phyloP scores from a whole-genome alignment of 2,329 filamentous ascomycete genomes.

The Scedosporium boydii region DNA sequence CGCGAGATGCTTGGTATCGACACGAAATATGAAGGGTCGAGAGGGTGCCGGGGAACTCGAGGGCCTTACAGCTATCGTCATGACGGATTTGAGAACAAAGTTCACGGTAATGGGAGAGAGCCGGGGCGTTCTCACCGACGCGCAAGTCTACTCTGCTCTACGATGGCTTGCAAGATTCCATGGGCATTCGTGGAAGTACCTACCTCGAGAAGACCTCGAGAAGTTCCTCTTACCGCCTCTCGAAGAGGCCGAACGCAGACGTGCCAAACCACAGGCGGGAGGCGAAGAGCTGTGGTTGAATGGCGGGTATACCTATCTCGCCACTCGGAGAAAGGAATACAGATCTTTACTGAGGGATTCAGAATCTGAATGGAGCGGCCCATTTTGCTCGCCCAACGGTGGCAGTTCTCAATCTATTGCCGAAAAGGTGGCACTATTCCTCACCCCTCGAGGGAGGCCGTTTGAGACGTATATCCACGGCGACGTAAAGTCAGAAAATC shows the following conservation, averaged over 20 bases:
- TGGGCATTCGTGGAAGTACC: conserved; percentile 35
- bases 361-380: conserved; percentile 44
- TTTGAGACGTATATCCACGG: conserved; percentile 55
- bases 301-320: conserved; percentile 60
- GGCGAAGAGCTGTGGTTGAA: conserved; percentile 45
- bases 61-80: conserved; percentile 41
- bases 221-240: conserved; percentile 43
- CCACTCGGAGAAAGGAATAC: conserved; percentile 51
- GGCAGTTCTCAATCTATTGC: conserved; percentile 28
- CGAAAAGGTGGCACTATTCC: conserved; percentile 40
- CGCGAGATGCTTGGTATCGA: conserved; percentile 40
- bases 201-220: neutral
- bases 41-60: conserved; percentile 21
- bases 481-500: conserved; percentile 61
- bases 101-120: conserved; percentile 51
- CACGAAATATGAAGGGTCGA: conserved; percentile 16
- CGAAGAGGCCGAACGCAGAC: conserved; percentile 33
- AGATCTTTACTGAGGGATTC: conserved; percentile 31
- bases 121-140: conserved; percentile 31
- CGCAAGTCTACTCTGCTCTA: conserved; percentile 43
- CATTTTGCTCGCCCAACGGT: conserved; percentile 30
- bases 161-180: conserved; percentile 58
- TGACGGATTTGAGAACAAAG: conserved; percentile 42
- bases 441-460: conserved; percentile 33
- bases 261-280: conserved; percentile 10